These are phyloP conservation scores for Austroboletus novae-zelandiae DNA, from an alignment of 1,284 basidiomycete species.

Conservation along the genomic window DNA sequence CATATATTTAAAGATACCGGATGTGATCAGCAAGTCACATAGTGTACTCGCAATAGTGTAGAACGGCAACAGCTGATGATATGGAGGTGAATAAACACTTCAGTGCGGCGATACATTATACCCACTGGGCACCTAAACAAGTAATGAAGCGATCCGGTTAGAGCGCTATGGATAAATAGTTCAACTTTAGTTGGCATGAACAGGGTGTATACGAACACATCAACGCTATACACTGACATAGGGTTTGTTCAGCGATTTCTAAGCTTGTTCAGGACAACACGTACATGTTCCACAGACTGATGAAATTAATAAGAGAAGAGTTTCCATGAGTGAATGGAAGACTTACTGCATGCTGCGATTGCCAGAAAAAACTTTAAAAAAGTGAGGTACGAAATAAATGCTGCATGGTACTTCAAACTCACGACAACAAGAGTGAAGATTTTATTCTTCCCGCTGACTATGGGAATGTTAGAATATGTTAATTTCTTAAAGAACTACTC, in stretches of 20 bases:
- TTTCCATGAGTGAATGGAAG: background rate
- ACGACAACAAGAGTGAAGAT: conserved; percentile 8
- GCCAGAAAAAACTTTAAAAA: background rate
- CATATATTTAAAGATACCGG: conserved; percentile 13
- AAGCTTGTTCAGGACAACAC: background rate
- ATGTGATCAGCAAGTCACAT: conserved; percentile 10
- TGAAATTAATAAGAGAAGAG: background rate
- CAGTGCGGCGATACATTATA: too few species aligned
- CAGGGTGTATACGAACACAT: conserved; percentile 5
- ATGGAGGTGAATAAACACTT: background rate
- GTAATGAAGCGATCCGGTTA: conserved; percentile 5
- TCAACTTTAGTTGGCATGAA: background rate
- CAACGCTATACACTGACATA: background rate
- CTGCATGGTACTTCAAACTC: background rate
- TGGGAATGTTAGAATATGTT: background rate
- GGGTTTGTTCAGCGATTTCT: background rate
- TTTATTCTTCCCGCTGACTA: conserved; percentile 15
- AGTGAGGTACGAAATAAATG: background rate
- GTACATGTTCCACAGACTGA: conserved; percentile 5
- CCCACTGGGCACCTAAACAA: background rate
- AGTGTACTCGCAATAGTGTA: background rate
- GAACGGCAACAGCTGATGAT: conserved; percentile 3
- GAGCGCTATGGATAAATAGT: background rate
- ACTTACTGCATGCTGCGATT: background rate
- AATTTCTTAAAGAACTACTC: background rate